Conservation (phyloP, 2,329 filamentous ascomycete genomes). For the Aspergillus novoparasiticus region DNA sequence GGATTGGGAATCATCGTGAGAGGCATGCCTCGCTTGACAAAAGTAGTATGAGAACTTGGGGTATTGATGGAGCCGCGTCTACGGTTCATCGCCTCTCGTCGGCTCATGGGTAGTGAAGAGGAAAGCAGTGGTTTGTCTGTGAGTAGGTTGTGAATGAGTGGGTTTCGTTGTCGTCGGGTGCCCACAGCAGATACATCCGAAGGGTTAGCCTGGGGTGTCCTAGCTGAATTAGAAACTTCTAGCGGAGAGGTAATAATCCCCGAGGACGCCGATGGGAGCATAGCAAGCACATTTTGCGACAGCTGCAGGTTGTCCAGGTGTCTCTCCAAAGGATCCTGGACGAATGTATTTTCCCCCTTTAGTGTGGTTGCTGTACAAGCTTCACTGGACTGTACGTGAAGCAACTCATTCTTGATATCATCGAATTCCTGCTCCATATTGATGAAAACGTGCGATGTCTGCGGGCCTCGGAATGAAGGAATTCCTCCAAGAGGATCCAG, state of each 20-base stretch:
- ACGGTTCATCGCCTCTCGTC: slow-evolving; percentile 52
- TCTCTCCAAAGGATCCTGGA: slow-evolving; percentile 42
- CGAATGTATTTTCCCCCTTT: slow-evolving; percentile 20
- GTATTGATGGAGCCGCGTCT: slow-evolving; percentile 32
- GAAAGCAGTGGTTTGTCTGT: slow-evolving; percentile 94
- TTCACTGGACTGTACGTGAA: slow-evolving; percentile 27
- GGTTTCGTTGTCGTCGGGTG: slow-evolving; percentile 70
- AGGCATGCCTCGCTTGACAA: slow-evolving; percentile 89
- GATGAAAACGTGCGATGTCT: slow-evolving; percentile 77
- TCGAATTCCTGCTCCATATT: slow-evolving; percentile 91
- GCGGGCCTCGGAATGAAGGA: slow-evolving; percentile 63
- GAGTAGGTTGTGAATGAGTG: slow-evolving; percentile 90
- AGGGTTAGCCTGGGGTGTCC: slow-evolving; percentile 26
- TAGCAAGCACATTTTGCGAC: slow-evolving; percentile 67
- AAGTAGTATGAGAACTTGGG: slow-evolving; percentile 65
- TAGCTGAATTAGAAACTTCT: slow-evolving; percentile 70
- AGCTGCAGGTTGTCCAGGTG: slow-evolving; percentile 75
- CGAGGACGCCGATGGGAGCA: slow-evolving; percentile 82
- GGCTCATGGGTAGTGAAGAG: slow-evolving; percentile 78
- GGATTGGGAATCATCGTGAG: slow-evolving; percentile 80
- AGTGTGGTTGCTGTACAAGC: slow-evolving; percentile 9
- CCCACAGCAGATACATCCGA: slow-evolving; percentile 51
- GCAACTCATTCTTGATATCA: slow-evolving; percentile 66
- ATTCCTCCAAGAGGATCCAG: slow-evolving; percentile 86
- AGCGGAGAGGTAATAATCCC: slow-evolving; percentile 84